Base-by-base conservation (phyloP, 768 basidiomycete species). In the Phylloporus scabripes region DNA sequence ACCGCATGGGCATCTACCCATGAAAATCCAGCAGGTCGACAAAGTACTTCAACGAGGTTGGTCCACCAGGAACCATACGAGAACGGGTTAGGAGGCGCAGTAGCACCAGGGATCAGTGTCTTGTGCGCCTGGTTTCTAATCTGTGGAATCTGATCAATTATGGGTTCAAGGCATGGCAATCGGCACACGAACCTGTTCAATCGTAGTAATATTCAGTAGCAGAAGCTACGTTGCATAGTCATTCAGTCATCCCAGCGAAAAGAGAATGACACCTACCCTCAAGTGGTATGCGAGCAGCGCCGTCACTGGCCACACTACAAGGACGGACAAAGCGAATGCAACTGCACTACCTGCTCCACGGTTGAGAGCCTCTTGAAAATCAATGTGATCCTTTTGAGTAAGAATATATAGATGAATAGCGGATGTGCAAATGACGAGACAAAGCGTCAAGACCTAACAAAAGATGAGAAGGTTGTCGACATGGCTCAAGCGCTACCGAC, bases 151-250 rank as follows among this genome's bases (percentile, higher is more conserved):
- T 37, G 44, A 46, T 56, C 42, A 56, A 39, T 40, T 36, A 38
- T 39, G 14, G 24, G 23, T 41, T 48, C 40, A 39, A 49, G 24
- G 48, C 41, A 36, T 32, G 49, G 38, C 17, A 36, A 56, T 60
- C 55, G 46, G 46, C 41, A 48, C 45, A 62, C 81, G 67, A 65
- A 87, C 87, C 78, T 92, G 91, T 71, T 97, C 94, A 53, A 97
- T 92, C n/a, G 93, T 97, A 8, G 94, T 96, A 31, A 92, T 76
- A 66, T 95, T 94, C 54, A 92, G 72, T 28, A 92, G 64, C 46
- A 95, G 69, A 42, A 97, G 75, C 85, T 90, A 64, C 31, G 42
- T 47, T 8, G 11, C 14, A 7, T 42, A 5, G 51, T 59, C 36
- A 57, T 50, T 24, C 21, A 14, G 21, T 31, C 24, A 20, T 33